phyloP scores from a whole-genome alignment of 768 basidiomycete species.

The Infundibulicybe gibba region DNA sequence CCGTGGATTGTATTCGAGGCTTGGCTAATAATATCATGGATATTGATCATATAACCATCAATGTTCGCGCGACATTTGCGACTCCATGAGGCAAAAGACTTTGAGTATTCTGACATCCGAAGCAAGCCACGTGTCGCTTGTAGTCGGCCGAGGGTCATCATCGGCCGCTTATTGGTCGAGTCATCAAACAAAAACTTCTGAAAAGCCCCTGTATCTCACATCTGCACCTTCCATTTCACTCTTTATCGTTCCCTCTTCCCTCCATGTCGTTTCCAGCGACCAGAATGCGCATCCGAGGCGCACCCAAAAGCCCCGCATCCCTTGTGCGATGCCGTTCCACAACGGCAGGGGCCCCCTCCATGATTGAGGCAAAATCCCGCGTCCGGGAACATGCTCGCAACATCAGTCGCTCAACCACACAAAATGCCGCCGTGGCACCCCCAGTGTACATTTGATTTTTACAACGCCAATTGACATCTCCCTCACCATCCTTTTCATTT shows the following conservation, averaged over 20 bases:
- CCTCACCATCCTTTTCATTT: not conserved
- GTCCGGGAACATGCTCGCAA: constrained; percentile 74
- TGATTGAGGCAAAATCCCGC: constrained; percentile 78
- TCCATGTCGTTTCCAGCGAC: constrained; percentile 40
- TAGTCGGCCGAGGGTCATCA: not conserved
- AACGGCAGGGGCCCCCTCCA: constrained; percentile 40
- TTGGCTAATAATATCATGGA: too few relatives aligned
- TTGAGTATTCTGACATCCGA: too few relatives aligned
- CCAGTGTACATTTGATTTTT: constrained; percentile 43
- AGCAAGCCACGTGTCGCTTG: not conserved
- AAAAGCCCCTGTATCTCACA: not conserved
- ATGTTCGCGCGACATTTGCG: too few relatives aligned
- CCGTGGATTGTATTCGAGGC: too few relatives aligned
- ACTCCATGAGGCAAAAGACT: too few relatives aligned
- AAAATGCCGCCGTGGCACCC: constrained; percentile 59
- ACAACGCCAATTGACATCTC: not conserved
- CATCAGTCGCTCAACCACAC: constrained; percentile 64
- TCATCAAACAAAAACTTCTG: not conserved
- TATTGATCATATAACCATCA: too few relatives aligned
- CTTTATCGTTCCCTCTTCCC: constrained; percentile 6
- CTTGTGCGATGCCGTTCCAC: constrained; percentile 52
- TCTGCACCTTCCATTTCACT: constrained; percentile 1
- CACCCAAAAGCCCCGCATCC: constrained; percentile 20
- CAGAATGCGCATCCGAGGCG: constrained; percentile 38
- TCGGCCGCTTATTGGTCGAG: not conserved